Percentiles rank a stretch among this genome's conserved stretches.
These are phyloP conservation scores for Ogataea degrootiae DNA, from an alignment of 805 yeast genomes.

Conservation along the genomic window DNA sequence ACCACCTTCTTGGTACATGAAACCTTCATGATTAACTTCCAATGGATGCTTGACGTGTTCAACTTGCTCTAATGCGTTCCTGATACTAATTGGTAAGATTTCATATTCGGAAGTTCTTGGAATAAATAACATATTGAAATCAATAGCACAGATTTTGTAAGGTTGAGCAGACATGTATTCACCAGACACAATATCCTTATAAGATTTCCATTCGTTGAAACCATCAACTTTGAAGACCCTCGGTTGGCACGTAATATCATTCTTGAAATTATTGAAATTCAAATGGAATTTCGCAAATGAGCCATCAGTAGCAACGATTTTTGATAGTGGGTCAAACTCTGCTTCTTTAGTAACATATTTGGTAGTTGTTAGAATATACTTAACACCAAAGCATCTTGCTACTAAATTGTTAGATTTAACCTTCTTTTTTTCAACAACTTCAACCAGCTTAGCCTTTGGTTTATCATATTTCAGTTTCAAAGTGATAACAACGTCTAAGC, in stretches of 20 bases:
- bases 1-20: conserved; percentile 85
- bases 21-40: conserved; percentile 51
- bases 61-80: conserved; percentile 42
- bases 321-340: conserved; percentile 53
- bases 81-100: conserved; percentile 65
- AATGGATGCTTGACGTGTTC: conserved; percentile 28
- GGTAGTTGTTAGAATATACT: conserved; percentile 43
- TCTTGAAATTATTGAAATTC: conserved; percentile 53
- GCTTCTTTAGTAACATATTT: conserved; percentile 48
- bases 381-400: conserved; percentile 31
- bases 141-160: conserved; percentile 59
- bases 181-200: conserved; percentile 25
- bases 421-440: conserved; percentile 49
- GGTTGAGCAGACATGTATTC: conserved; percentile 39
- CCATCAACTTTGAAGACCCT: conserved; percentile 53
- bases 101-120: conserved; percentile 60
- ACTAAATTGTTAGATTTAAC: conserved; percentile 28
- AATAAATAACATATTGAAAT: conserved; percentile 62
- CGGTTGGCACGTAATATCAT: conserved; percentile 49
- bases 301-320: conserved; percentile 75
- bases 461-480: conserved; percentile 59
- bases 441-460: conserved; percentile 47
- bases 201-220: conserved; percentile 76
- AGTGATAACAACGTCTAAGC: conserved; percentile 64
- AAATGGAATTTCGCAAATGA: conserved; percentile 80